These are phyloP conservation scores for Alternaria incomplexa DNA, from an alignment of 2,329 filamentous ascomycete genomes.

Conservation along the genomic window DNA sequence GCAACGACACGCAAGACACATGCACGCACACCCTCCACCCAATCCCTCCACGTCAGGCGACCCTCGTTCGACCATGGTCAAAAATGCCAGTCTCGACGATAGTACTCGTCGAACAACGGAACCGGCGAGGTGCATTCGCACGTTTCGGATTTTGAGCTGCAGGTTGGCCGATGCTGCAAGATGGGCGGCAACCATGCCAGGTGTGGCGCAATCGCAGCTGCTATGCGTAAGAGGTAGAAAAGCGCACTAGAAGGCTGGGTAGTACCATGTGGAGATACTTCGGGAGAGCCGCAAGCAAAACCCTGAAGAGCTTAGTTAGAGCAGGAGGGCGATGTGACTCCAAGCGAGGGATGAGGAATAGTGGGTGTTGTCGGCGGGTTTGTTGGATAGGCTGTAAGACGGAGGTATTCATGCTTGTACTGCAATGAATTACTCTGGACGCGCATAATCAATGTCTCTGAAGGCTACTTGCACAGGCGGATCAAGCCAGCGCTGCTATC, in stretches of 20 bases:
- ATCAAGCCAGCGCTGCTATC: conserved; percentile 16
- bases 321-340: neutral
- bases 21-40: neutral
- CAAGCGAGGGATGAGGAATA: neutral
- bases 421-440: neutral
- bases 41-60: neutral
- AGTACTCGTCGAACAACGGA: neutral
- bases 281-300: conserved; percentile 10
- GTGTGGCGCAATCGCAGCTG: conserved; percentile 10
- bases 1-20: conserved; percentile 1
- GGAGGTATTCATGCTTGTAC: neutral
- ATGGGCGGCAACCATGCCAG: neutral
- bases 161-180: conserved; percentile 12
- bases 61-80: neutral
- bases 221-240: neutral
- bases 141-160: conserved; percentile 7
- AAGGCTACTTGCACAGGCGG: neutral
- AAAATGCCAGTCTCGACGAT: neutral
- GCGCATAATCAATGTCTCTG: neutral
- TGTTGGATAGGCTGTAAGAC: neutral
- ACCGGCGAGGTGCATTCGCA: conserved; percentile 18
- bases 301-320: neutral
- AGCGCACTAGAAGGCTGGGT: neutral
- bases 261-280: neutral
- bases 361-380: neutral